Conservation (phyloP, 306 rosid genomes). For the Cucurbita ficifolia region DNA sequence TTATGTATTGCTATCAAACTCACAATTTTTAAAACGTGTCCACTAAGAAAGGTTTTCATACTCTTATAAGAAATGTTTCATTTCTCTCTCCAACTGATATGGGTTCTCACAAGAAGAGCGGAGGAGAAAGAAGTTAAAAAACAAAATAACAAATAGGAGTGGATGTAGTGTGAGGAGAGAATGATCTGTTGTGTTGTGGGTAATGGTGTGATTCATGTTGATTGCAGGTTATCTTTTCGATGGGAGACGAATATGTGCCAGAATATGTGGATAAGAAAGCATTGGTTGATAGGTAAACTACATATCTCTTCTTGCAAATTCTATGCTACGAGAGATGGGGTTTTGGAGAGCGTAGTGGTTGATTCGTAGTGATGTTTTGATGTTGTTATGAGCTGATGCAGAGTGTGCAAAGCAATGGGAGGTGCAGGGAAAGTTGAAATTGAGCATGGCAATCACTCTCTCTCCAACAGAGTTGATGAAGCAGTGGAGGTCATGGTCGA, state of each 20-base stretch:
- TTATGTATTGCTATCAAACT: too few species aligned
- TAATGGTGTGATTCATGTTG: not conserved
- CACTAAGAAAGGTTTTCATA: too few species aligned
- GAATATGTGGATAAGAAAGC: conserved; percentile 89
- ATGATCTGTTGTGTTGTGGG: not conserved
- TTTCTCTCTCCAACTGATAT: too few species aligned
- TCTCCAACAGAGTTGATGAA: conserved; percentile 78
- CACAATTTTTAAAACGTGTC: too few species aligned
- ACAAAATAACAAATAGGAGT: too few species aligned
- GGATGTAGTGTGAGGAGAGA: too few species aligned
- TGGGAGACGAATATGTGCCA: conserved; percentile 93
- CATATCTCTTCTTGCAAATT: not conserved
- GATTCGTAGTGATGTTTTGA: not conserved
- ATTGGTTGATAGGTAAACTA: conserved; percentile 60
- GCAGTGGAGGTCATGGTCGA: conserved; percentile 69
- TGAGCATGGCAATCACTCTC: conserved; percentile 86
- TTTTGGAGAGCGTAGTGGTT: not conserved
- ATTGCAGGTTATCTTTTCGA: conserved; percentile 76
- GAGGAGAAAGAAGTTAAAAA: fast-evolving
- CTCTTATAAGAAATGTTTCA: too few species aligned
- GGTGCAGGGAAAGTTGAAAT: conserved; percentile 90
- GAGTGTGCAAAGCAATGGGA: conserved; percentile 89
- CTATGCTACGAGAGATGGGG: not conserved
- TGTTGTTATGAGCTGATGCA: conserved; percentile 23
- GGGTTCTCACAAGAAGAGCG: too few species aligned